Conservation (phyloP, 352 stramenopile genomes). For the Hyaloperonospora brassicae region DNA sequence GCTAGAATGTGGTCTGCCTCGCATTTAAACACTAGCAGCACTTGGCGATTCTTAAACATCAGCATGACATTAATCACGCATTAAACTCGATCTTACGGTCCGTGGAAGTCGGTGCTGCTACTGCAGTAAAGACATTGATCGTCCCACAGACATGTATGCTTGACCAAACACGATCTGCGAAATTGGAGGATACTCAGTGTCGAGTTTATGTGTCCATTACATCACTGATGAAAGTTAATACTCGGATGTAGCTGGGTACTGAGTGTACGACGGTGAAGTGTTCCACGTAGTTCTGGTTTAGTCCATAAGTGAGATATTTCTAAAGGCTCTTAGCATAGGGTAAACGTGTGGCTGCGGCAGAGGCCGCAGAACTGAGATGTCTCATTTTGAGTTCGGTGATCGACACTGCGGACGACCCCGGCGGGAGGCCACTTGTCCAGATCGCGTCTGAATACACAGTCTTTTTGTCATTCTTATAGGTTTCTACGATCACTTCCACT, state of each 20-base stretch:
- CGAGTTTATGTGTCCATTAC: background rate
- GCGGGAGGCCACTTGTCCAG: no score
- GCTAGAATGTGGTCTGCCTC: conserved; percentile 35
- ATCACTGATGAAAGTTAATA: no score
- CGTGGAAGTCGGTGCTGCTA: background rate
- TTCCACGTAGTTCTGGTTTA: no score
- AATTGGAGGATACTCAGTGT: conserved; percentile 6
- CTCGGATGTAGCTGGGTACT: no score
- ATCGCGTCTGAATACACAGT: no score
- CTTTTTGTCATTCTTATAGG: background rate
- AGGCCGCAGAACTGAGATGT: no score
- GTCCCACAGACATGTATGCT: conserved; percentile 28
- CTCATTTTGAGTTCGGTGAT: no score
- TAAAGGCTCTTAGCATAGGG: no score
- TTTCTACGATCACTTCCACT: conserved; percentile 6
- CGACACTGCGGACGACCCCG: no score
- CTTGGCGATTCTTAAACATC: conserved; percentile 31
- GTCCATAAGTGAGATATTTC: no score
- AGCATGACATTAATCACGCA: conserved; percentile 35
- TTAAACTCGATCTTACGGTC: conserved; percentile 16
- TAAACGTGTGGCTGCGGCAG: no score
- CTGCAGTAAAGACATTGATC: conserved; percentile 39
- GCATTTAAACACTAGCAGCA: conserved; percentile 34
- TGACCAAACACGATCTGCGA: conserved; percentile 25
- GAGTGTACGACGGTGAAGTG: no score